Evolutionary conservation across 2,329 filamentous ascomycete species (phyloP), one percentile per base, ranked within the genome.

Genomic region (Fusarium pseudograminearum): DNA sequence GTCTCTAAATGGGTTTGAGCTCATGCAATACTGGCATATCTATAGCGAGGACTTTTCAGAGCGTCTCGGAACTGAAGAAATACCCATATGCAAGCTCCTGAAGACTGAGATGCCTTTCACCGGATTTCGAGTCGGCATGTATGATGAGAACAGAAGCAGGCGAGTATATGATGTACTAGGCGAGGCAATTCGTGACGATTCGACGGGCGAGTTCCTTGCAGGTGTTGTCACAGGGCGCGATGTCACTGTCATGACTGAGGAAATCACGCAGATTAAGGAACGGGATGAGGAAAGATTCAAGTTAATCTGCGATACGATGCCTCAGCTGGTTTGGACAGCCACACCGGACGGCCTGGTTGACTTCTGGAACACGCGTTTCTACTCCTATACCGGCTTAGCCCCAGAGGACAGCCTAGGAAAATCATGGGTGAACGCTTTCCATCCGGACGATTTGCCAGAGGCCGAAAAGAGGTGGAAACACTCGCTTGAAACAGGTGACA

Each of bases 361-460:
- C 72, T 94, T 93, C 79, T 94, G 90, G 78, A 92, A 91, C 61
- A 86, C 88, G 47, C 83, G 90, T n/a, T 95, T 92, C 91, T 93
- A 92, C 73, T 86, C 88, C n/a, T 94, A 92, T 72, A 94, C 92
- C 0, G 91, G 92, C 0, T 78, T 93, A 26, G 85, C 84, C 0
- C 82, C 84, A 12, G 87, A 91, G 45, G 82, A 89, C 12, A 91
- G 88, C 28, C 70, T 91, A 4, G 91, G 91, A 1, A 74, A 82
- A 31, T 86, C 85, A 3, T 93, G 91, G 90, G 81, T 83, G 72
- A 79, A 83, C 5, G 84, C 88, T 1, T 91, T 93, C 68, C 91
- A 94, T 71, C 86, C 87, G 0, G 91, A 94, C 30, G 92, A 94
- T 68, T 82, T 91, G 77, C 71, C 80, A 1, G 81, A 84, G n/a